These are phyloP conservation scores for Panicum hallii DNA, from an alignment of 202 grass and related monocot species.

Conservation along the genomic window DNA sequence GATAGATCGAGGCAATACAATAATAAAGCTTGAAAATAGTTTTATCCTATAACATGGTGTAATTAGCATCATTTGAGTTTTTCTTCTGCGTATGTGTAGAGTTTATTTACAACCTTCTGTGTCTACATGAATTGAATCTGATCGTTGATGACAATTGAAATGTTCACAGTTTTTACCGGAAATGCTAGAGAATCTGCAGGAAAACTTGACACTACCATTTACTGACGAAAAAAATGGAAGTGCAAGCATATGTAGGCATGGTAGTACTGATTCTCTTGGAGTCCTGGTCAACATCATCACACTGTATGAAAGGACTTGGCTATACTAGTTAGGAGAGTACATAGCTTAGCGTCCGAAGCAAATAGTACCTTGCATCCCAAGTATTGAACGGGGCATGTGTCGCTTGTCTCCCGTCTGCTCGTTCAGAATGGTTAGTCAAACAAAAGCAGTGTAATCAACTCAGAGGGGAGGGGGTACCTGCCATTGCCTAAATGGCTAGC, in stretches of 20 bases:
- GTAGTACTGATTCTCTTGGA: neutral
- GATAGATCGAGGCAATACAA: conserved; percentile 57
- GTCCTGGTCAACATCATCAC: neutral
- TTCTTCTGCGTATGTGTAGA: neutral
- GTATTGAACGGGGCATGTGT: conserved; percentile 54
- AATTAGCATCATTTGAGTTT: neutral
- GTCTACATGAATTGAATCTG: neutral
- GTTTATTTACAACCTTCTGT: neutral
- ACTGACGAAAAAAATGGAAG: neutral
- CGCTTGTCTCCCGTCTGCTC: conserved; percentile 43
- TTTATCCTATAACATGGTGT: neutral
- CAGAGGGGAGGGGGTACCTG: neutral
- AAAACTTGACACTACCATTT: neutral
- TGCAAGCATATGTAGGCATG: neutral
- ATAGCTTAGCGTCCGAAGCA: conserved; percentile 44
- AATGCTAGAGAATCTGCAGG: neutral
- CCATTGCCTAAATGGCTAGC: conserved; percentile 19
- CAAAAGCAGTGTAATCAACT: conserved; percentile 39
- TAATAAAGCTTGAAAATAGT: conserved; percentile 52
- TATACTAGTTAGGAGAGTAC: neutral
- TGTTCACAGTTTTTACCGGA: neutral
- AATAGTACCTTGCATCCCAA: conserved; percentile 51
- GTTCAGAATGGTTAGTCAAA: conserved; percentile 55
- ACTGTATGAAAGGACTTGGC: conserved; percentile 12
- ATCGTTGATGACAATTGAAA: neutral